Percentiles rank a stretch among this genome's conserved stretches.
phyloP scores from a whole-genome alignment of 257 asterid genomes.

The Fraxinus americana region DNA sequence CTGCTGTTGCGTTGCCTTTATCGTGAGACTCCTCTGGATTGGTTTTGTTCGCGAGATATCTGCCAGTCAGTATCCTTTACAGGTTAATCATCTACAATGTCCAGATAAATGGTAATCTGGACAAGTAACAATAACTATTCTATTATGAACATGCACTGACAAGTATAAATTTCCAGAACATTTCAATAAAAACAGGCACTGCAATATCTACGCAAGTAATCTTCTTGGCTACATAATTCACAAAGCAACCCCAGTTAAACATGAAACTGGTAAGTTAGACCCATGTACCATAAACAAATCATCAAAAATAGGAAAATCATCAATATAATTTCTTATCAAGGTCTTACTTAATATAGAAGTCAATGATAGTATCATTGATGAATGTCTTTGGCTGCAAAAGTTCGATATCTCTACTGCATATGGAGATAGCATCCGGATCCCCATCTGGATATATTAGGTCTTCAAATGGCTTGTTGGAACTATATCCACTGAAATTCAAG shows the following conservation, averaged over 20 bases:
- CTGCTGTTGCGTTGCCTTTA: no score
- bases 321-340: not conserved
- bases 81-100: slow-evolving; percentile 3
- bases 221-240: not conserved
- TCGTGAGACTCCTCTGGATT: no score
- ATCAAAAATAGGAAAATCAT: not conserved
- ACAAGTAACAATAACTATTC: slow-evolving; percentile 8
- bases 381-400: slow-evolving; percentile 72
- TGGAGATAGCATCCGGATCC: slow-evolving; percentile 82
- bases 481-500: slow-evolving; percentile 37
- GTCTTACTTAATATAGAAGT: slow-evolving; percentile 80
- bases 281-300: not conserved
- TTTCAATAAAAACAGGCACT: not conserved
- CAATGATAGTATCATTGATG: slow-evolving; percentile 86
- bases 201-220: slow-evolving; percentile 7
- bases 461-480: slow-evolving; percentile 48
- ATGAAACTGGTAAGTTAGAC: not conserved
- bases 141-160: not conserved
- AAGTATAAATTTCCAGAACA: not conserved
- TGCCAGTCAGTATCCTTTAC: slow-evolving; percentile 36
- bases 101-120: not conserved
- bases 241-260: slow-evolving; percentile 5
- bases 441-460: slow-evolving; percentile 74
- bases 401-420: slow-evolving; percentile 69
- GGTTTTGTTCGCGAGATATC: slow-evolving; percentile 57